Evolutionary conservation across 2,329 filamentous ascomycete genomes (phyloP), one percentile per base, ranked within the genome.

Genomic region (Amesomyces nigricolor): DNA sequence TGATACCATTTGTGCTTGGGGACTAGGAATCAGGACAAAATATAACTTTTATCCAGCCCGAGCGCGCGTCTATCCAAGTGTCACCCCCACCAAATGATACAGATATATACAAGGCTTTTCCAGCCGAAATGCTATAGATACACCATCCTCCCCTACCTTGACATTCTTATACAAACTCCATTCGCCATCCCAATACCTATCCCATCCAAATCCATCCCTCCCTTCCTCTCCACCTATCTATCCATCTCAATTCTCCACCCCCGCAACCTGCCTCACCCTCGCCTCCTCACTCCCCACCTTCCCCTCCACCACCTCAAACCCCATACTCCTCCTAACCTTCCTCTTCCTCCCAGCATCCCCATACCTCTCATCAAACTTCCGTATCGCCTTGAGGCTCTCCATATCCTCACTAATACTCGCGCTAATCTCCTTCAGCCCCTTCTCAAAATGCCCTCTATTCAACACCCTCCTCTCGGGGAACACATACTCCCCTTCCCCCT

Each of bases 351-450:
- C 86, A 37, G 86, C 81, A 67, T 96, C 91, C 26, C 94, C 92
- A 69, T 91, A 99, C 69, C 92, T 88, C 72, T 96, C 89, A 68
- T 99, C 94, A 67, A 97, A 99, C 72, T 95, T 95, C 64, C 89
- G 82, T 65, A 99, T 96, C 11, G 89, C 88, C 61, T 83, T 82
- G 59, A 99, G 75, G 32, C 84, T 89, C 47, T 83, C 78, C 92
- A 96, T 97, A 66, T 99, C 91, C 70, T 96, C 92, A 64, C 84
- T 91, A 62, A 96, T 91, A 65, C 89, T 95, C 0, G 94, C 91
- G 54, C 87, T 89, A 63, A 99, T 96, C 71, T 97, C 91, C 64
- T 83, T 81, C 65, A 96, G 77, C 2, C 90, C 94, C 62, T 83
- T 87, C 14, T 91, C 87, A 66, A 99, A 97, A 72, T 99, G 94